phyloP scores from a whole-genome alignment of 2,329 filamentous ascomycete genomes.

The Claviceps sp. region DNA sequence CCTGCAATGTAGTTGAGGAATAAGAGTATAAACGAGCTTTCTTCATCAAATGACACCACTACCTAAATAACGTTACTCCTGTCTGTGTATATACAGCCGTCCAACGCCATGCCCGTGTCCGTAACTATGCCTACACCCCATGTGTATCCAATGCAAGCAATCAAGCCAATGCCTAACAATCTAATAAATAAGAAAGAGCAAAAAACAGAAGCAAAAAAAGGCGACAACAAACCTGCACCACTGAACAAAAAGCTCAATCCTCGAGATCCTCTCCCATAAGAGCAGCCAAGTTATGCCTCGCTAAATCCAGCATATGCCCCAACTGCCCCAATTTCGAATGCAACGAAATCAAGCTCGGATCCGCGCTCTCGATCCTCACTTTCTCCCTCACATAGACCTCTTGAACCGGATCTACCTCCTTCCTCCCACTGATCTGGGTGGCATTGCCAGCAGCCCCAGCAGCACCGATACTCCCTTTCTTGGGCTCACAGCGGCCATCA shows the following conservation, averaged over 20 bases:
- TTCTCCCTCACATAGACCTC: constrained; percentile 85
- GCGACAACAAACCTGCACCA: background rate
- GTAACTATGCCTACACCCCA: too few relatives aligned
- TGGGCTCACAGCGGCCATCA: constrained; percentile 14
- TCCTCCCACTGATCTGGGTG: constrained; percentile 12
- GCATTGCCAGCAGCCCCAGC: constrained; percentile 6
- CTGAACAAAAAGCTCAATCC: background rate
- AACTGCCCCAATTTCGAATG: constrained; percentile 73
- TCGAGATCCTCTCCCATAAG: constrained; percentile 53
- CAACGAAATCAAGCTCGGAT: constrained; percentile 72
- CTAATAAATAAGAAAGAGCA: background rate
- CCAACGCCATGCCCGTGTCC: background rate
- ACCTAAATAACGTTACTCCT: too few relatives aligned
- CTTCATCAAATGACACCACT: too few relatives aligned
- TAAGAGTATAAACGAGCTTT: too few relatives aligned
- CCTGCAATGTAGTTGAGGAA: too few relatives aligned
- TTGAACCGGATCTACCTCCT: constrained; percentile 14
- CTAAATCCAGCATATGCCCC: constrained; percentile 56
- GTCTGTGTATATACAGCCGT: background rate
- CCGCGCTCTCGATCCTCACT: constrained; percentile 74
- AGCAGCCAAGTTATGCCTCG: constrained; percentile 57
- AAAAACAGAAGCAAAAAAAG: background rate
- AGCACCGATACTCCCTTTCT: constrained; percentile 5
- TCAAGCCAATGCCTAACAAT: background rate
- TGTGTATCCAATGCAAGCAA: background rate